Base-by-base conservation (phyloP, 306 rosid genomes). In the Crataegus laevigata region DNA sequence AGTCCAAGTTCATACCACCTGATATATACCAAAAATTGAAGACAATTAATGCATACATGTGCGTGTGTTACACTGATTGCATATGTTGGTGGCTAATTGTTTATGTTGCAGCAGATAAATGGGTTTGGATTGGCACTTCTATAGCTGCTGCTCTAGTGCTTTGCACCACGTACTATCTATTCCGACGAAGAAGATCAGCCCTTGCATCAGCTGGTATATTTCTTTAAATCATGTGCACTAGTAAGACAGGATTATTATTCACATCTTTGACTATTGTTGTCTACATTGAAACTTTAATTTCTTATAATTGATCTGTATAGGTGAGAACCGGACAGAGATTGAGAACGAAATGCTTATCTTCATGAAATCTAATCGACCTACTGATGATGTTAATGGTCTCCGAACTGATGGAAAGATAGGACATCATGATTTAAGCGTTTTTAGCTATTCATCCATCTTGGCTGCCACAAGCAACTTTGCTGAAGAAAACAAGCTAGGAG, bases 81-180 rank as follows among this genome's bases (percentile, higher is more conserved):
- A 47, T 47, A 47, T 47, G 40, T 47, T 12, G 54, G 0, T 47
- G 14, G 54, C 54, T 55, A 55, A 55, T 55, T 55, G 60, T 21
- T 55, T 59, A 13, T 59, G 34, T 4, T 24, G 15, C 26, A 66
- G 15, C 34, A 43, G 19, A 58, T 40, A 55, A 73, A 64, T 74
- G 82, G 78, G 36, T 42, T 38, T 76, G 85, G 84, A 58, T 66
- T 43, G 45, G 72, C 3, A 15, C 54, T 69, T 61, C 63, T 4
- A 38, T 63, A 7, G 50, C 11, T 2, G 10, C 21, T n/a, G 21
- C 77, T n/a, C 47, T 82, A 30, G 40, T 76, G 25, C 17, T 60
- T 11, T n/a, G 21, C 50, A 19, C 74, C 68, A 12, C 79, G 2
- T 69, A 58, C 22, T n/a, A 29, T 10, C 25, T 9, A 3, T 11